These are phyloP conservation scores for Xylaria sp. DNA, from an alignment of 2,329 filamentous ascomycete genomes.

Conservation along the genomic window DNA sequence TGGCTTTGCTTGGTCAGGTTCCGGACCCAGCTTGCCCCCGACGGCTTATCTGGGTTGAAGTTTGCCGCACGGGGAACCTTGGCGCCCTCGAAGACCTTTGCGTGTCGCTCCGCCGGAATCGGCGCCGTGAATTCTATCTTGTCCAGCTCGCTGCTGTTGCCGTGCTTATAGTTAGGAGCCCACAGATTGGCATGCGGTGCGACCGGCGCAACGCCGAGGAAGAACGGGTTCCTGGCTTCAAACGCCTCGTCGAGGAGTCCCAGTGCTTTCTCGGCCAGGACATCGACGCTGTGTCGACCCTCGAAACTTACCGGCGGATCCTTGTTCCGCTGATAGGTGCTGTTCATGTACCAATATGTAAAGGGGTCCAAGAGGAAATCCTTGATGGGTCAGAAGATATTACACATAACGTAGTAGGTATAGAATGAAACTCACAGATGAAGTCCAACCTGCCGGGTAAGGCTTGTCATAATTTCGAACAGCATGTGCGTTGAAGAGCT, in stretches of 20 bases:
- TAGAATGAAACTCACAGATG: slow-evolving; percentile 40
- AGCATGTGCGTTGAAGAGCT: slow-evolving; percentile 68
- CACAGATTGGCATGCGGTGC: slow-evolving; percentile 57
- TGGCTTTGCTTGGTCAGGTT: slow-evolving; percentile 43
- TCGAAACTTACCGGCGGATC: slow-evolving; percentile 57
- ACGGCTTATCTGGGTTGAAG: slow-evolving; percentile 63
- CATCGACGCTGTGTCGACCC: slow-evolving; percentile 57
- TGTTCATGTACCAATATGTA: slow-evolving; percentile 66
- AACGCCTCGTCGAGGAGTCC: slow-evolving; percentile 58
- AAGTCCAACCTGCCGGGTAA: slow-evolving; percentile 60
- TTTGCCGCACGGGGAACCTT: slow-evolving; percentile 64
- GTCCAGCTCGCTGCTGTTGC: slow-evolving; percentile 27
- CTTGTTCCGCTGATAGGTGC: slow-evolving; percentile 59
- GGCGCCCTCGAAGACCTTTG: slow-evolving; percentile 60
- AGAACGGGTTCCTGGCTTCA: slow-evolving; percentile 56
- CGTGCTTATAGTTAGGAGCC: slow-evolving; percentile 27
- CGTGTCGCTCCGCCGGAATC: slow-evolving; percentile 60
- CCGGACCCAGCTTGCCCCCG: slow-evolving; percentile 50
- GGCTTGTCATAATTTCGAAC: slow-evolving; percentile 64
- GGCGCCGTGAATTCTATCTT: slow-evolving; percentile 51
- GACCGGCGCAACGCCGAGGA: slow-evolving; percentile 61
- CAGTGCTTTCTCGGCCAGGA: slow-evolving; percentile 54
- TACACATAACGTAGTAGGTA: not conserved
- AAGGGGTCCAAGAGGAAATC: slow-evolving; percentile 61
- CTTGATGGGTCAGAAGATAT: slow-evolving; percentile 7